A percentile compares a stretch with the other conserved stretches of the same genome.
phyloP scores from a whole-genome alignment of 2,329 filamentous ascomycete genomes.

The Tympanopsis confertula region DNA sequence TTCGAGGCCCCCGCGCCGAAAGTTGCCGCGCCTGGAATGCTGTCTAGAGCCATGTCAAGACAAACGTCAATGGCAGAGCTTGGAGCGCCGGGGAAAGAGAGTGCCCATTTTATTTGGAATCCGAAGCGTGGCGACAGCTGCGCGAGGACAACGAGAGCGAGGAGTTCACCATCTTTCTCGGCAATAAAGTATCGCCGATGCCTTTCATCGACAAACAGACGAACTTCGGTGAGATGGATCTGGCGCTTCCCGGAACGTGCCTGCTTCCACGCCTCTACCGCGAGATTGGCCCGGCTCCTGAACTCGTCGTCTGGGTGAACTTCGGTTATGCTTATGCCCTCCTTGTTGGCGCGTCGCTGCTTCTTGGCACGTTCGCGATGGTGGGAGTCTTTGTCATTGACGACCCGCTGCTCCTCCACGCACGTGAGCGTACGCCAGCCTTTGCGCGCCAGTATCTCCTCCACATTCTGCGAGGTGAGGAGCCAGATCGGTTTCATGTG shows the following conservation, averaged over 20 bases:
- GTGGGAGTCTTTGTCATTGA: conserved; percentile 49
- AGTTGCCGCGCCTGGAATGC: conserved; percentile 50
- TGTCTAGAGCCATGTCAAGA: conserved; percentile 7
- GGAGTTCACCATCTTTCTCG: conserved; percentile 61
- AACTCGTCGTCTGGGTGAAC: conserved; percentile 59
- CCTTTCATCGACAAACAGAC: conserved; percentile 72
- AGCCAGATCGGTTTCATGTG: conserved; percentile 77
- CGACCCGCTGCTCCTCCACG: conserved; percentile 77
- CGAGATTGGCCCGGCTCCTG: conserved; percentile 55
- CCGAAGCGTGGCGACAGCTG: conserved; percentile 72
- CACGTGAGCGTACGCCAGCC: conserved; percentile 84
- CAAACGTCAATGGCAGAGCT: conserved; percentile 68
- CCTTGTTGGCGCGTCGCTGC: conserved; percentile 67
- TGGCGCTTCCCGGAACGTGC: conserved; percentile 69
- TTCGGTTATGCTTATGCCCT: conserved; percentile 69
- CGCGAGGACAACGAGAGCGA: conserved; percentile 70
- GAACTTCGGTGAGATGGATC: conserved; percentile 81
- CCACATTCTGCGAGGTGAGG: conserved; percentile 66
- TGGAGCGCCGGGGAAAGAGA: conserved; percentile 82
- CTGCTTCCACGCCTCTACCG: conserved; percentile 69
- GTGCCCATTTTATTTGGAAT: conserved; percentile 92
- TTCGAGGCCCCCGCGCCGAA: conserved; percentile 75
- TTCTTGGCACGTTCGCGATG: conserved; percentile 51
- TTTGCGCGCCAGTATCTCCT: conserved; percentile 68
- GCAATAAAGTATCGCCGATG: conserved; percentile 83